Conservation (phyloP, 2,329 filamentous ascomycete species). For the Zalaria obscura region DNA sequence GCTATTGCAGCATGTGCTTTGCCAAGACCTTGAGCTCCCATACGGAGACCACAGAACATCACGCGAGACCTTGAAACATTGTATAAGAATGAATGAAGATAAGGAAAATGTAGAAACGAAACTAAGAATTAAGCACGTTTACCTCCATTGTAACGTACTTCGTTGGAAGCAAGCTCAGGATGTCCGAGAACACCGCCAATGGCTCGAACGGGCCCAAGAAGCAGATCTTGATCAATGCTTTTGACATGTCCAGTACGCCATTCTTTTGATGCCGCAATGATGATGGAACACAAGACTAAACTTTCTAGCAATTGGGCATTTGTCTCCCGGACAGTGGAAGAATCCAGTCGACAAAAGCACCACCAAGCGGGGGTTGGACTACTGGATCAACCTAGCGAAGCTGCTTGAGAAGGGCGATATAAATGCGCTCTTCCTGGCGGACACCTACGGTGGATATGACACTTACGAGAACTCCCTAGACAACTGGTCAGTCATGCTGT, state of each 20-base stretch:
- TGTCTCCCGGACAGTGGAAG: constrained; percentile 56
- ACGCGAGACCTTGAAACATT: no score
- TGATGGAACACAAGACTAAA: no score
- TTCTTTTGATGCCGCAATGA: no score
- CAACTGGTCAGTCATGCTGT: constrained; percentile 21
- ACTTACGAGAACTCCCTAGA: constrained; percentile 46
- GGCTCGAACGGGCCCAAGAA: constrained; percentile 19
- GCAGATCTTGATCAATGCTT: constrained; percentile 48
- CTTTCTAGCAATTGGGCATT: constrained; percentile 37
- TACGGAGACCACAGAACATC: no score
- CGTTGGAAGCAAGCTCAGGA: no score
- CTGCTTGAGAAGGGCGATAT: constrained; percentile 47
- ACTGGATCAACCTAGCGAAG: constrained; percentile 51
- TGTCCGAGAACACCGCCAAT: no score
- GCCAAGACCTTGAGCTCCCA: no score
- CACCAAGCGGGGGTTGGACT: constrained; percentile 44
- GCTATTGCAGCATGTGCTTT: no score
- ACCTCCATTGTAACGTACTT: no score
- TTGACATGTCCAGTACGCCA: constrained; percentile 42
- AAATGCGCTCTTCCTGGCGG: constrained; percentile 51
- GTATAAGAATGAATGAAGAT: no score
- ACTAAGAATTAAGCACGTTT: no score
- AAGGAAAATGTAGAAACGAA: no score
- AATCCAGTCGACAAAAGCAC: constrained; percentile 47
- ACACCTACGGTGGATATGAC: constrained; percentile 51